Base-by-base conservation (phyloP, 2,329 filamentous ascomycete genomes). In the Monosporascus sp. region DNA sequence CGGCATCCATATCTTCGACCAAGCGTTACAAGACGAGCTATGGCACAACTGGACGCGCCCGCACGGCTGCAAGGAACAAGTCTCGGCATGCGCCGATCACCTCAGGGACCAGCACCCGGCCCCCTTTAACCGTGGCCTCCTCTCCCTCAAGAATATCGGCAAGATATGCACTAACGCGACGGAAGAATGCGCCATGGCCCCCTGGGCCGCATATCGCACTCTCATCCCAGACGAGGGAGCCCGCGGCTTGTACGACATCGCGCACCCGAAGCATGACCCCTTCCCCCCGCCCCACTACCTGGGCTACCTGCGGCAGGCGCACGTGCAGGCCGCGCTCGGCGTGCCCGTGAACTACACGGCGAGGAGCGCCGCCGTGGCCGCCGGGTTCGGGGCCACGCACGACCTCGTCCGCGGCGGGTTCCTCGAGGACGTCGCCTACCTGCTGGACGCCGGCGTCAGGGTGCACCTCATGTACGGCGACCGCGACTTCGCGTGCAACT, bases 391-490 rank as follows among this genome's bases (percentile, higher is more conserved):
- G 3, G 38, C 59, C 5, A 63, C 66, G 7, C 56, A 60, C 7
- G 60, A 66, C 58, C 57, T 62, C 50, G 52, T 64, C 43, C 58
- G 60, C 28, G 54, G 59, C 49, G 63, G 65, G 11, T 63, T 63
- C 37, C 57, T 78, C 7, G 71, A 74, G 35, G 72, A 77, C 50
- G 58, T 80, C 0, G 73, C 68, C 1, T 78, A 78, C 49, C 68
- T 85, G 2, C 74, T 85, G 7, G 78, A 83, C 52, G 67, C 72
- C 6, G 80, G 79, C 3, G 72, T 83, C 45, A 78, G 78, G 54
- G 78, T 84, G 1, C 70, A 76, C 24, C 67, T 84, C 3, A 69
- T 82, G 20, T 81, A 82, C 58, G 81, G 80, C 8, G 81, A 84
- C 58, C 72, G 77, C 2, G 80, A 84, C 60, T 84, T 76, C 57